Percentiles rank a stretch among this genome's conserved stretches.
Conservation (phyloP, 352 stramenopile genomes). For the Phytophthora cactorum region DNA sequence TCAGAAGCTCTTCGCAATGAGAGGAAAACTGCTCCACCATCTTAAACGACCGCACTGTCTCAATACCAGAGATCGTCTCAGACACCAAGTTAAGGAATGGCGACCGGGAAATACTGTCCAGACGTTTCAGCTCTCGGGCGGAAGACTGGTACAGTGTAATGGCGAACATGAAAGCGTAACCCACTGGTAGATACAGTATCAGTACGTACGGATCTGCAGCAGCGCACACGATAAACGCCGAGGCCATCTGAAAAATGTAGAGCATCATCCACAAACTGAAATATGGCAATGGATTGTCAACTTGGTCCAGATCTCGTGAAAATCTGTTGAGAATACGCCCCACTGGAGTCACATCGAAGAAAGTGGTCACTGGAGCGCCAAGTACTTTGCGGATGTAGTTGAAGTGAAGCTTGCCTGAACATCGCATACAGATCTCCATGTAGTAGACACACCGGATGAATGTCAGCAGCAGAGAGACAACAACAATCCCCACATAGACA, state of each 20-base stretch:
- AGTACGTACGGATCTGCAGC: constrained; percentile 55
- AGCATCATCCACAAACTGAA: constrained; percentile 56
- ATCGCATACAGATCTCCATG: constrained; percentile 58
- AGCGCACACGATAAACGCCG: constrained; percentile 53
- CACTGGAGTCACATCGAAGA: constrained; percentile 73
- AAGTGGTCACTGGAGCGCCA: constrained; percentile 56
- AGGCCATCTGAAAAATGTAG: constrained; percentile 50
- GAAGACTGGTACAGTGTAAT: constrained; percentile 86
- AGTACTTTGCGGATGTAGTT: constrained; percentile 55
- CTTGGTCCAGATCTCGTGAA: constrained; percentile 64
- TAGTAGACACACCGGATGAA: constrained; percentile 51
- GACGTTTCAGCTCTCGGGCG: constrained; percentile 91
- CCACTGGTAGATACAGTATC: constrained; percentile 55
- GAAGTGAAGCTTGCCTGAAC: constrained; percentile 49
- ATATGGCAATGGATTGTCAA: constrained; percentile 64
- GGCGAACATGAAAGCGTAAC: constrained; percentile 21
- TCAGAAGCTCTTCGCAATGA: constrained; percentile 43
- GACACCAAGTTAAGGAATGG: constrained; percentile 94
- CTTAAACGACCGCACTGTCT: constrained; percentile 89
- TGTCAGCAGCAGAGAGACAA: constrained; percentile 31
- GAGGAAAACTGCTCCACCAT: constrained; percentile 42
- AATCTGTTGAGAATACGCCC: constrained; percentile 74
- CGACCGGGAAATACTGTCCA: constrained; percentile 90
- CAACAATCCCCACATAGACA: constrained; percentile 51
- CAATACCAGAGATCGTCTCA: constrained; percentile 93